Evolutionary conservation across 176 grass and related monocot genomes (phyloP), one percentile per base, ranked within the genome.

Genomic region (Echinochloa phyllopogon): DNA sequence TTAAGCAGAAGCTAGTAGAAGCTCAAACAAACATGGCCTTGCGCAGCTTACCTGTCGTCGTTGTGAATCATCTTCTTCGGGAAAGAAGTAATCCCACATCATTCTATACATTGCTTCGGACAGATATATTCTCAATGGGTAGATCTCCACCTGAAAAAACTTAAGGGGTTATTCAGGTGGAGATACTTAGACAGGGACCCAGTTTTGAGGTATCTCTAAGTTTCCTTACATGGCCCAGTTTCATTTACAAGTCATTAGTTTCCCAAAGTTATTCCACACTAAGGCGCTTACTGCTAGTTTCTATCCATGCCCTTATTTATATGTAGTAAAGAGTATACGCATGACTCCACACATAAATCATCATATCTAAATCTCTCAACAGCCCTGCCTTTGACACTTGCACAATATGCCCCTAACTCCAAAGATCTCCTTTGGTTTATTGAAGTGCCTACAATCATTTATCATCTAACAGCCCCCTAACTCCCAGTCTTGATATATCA

Each of bases 21-120:
- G 14, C 71, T 23, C 48, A 74, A 74, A 49, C 12, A 49, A 74
- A 74, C 70, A 33, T 45, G 44, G 15, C 14, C 25, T 74, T 74
- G 15, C 58, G 15, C 58, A 39, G 14, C 78, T 70, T 88, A 96
- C 96, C 96, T 99, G 96, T 5, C 93, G 93, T 84, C 93, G 86
- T 86, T 96, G 96, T 72, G 96, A 99, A 88, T 99, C 96, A 76
- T 99, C 93, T 89, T 99, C 96, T 85, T 99, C 96, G 37, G 96
- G 93, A 86, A 99, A 99, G 52, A 99, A 96, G 76, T 99, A 99
- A 51, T 99, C 96, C 96, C 96, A 99, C 96, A 99, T 99, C 96
- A 96, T 99, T 85, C 91, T 92, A 77, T 99, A 99, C 96, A 99
- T 99, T 48, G 89, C 90, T 92, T 99, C 96, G 7, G 94, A 89